Base-by-base conservation (phyloP, 768 basidiomycete species). In the Lyophyllum shimeji region DNA sequence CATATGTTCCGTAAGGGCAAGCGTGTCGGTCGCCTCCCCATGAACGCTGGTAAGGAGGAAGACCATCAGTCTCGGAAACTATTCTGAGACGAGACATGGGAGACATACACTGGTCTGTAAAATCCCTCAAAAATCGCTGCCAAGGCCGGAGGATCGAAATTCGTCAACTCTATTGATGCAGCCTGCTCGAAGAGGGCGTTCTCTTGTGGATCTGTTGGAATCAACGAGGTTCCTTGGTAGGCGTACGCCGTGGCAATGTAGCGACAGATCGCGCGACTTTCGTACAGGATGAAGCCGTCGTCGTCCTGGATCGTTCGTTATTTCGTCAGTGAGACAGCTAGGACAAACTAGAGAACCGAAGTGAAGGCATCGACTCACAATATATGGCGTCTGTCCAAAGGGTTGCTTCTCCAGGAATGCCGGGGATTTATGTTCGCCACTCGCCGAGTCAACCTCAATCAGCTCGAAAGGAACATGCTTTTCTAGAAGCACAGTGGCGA, bases 201-300 rank as follows among this genome's bases (percentile, higher is more conserved):
- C 20, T 39, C 59, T n/a, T 73, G 63, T 6, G 69, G 27, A 15
- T 73, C 71, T 7, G 62, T 62, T 3, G 87, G 87, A 40, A 86
- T 69, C 37, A 87, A 73, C 5, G 65, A 53, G 2, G 78, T 73
- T 39, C 84, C 84, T 60, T 83, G 77, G 46, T 69, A 45, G 0
- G 76, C 66, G 59, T 82, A 77, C 60, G 83, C 84, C 45, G 63
- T 64, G 33, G 73, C 75, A 55, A 85, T 60, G 66, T 84, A 87
- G 20, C 79, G 77, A 20, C 60, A 61, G 50, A 85, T 83, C 0
- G 81, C 80, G 27, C 81, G 78, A 20, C 74, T 74, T 57, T 82
- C 82, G 64, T 60, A 65, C 1, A 65, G 51, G n/a, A 65, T 57
- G 47, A 63, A 63, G 3, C 64, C 64, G 23, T 65, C 42, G 17